These are phyloP conservation scores for Aspergillus carlsbadensis DNA, from an alignment of 495 filamentous ascomycete species.

Conservation along the genomic window DNA sequence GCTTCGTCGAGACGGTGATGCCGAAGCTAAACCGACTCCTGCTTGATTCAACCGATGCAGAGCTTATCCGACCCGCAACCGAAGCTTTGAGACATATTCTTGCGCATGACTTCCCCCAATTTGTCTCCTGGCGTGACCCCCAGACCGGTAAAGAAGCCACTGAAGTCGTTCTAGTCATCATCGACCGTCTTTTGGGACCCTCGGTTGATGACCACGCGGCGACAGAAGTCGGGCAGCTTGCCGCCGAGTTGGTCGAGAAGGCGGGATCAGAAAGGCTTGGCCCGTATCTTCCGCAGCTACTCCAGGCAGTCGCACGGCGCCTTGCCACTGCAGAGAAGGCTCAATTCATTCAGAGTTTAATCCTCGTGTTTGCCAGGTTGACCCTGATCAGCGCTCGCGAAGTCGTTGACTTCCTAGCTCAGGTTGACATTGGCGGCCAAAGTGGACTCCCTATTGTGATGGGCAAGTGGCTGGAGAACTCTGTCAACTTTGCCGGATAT, in stretches of 20 bases:
- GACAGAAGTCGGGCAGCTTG: constrained; percentile 92
- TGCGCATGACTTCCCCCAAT: constrained; percentile 79
- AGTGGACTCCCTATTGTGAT: constrained; percentile 86
- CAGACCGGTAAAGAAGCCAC: constrained; percentile 77
- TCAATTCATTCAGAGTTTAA: constrained; percentile 86
- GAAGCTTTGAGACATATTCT: constrained; percentile 85
- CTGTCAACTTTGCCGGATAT: constrained; percentile 91
- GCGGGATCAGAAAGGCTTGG: constrained; percentile 86
- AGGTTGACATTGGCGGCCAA: constrained; percentile 67
- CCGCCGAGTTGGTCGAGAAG: constrained; percentile 92
- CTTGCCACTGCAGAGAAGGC: constrained; percentile 77
- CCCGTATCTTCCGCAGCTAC: constrained; percentile 84
- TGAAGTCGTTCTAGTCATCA: constrained; percentile 84
- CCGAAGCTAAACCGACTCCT: constrained; percentile 84
- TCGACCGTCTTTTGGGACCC: constrained; percentile 86
- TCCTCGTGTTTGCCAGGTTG: constrained; percentile 90
- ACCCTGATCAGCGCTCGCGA: constrained; percentile 81
- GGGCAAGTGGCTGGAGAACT: constrained; percentile 95
- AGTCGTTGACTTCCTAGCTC: constrained; percentile 85
- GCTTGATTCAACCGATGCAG: constrained; percentile 74
- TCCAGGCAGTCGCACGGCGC: constrained; percentile 85
- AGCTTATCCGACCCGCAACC: constrained; percentile 83
- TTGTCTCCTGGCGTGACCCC: constrained; percentile 74
- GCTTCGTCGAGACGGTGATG: constrained; percentile 80
- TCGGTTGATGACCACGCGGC: constrained; percentile 84